These are phyloP conservation scores for Fomitiporia mediterranea DNA, from an alignment of 1,284 basidiomycete species.

Conservation along the genomic window DNA sequence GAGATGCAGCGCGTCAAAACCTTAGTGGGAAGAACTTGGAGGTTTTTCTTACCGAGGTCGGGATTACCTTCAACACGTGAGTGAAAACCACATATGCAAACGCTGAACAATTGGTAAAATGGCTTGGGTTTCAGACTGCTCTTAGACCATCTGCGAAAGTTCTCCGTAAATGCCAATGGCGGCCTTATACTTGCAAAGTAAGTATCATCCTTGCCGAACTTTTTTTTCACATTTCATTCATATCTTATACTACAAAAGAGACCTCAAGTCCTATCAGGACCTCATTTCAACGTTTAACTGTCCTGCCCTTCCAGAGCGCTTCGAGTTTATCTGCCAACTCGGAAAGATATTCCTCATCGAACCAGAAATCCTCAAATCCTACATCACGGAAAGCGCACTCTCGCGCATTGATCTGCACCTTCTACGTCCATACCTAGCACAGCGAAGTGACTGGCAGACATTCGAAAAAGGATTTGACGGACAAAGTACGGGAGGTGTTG, in stretches of 20 bases:
- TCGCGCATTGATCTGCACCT: slow-evolving; percentile 86
- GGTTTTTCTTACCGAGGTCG: slow-evolving; percentile 89
- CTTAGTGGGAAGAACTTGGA: slow-evolving; percentile 92
- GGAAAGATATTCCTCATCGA: slow-evolving; percentile 96
- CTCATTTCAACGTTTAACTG: slow-evolving; percentile 78
- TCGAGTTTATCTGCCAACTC: slow-evolving; percentile 97
- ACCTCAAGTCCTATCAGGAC: slow-evolving; percentile 97
- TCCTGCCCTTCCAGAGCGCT: slow-evolving; percentile 85
- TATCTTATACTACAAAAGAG: slow-evolving; percentile 44
- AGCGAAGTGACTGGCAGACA: slow-evolving; percentile 86
- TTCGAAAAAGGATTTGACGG: slow-evolving; percentile 72
- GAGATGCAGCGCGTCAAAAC: slow-evolving; percentile 67
- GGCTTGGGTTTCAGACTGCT: slow-evolving; percentile 55
- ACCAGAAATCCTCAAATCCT: slow-evolving; percentile 88
- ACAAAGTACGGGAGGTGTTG: slow-evolving; percentile 39
- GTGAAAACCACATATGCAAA: background rate
- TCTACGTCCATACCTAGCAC: slow-evolving; percentile 86
- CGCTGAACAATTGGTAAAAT: slow-evolving; percentile 10
- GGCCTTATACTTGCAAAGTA: slow-evolving; percentile 98
- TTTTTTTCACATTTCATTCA: background rate
- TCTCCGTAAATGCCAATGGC: slow-evolving; percentile 93
- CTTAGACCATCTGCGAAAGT: slow-evolving; percentile 93
- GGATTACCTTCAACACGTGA: slow-evolving; percentile 85
- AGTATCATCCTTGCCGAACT: too few species aligned
- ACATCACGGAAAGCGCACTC: slow-evolving; percentile 88